Evolutionary conservation across 1,284 basidiomycete genomes (phyloP).

Genomic region (Austropuccinia psidii): DNA sequence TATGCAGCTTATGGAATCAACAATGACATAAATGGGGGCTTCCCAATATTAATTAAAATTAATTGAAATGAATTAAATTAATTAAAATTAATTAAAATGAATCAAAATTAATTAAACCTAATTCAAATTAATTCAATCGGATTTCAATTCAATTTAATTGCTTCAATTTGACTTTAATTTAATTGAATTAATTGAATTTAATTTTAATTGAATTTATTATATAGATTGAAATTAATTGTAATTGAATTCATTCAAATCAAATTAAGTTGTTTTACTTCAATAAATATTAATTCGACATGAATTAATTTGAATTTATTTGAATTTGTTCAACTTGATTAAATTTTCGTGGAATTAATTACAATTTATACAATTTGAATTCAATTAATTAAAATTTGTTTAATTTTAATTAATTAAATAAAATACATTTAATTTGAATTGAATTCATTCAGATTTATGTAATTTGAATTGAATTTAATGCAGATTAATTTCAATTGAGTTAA

Average conservation of each 20-base stretch:
- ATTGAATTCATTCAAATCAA: neutral
- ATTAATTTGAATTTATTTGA: neutral
- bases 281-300: neutral
- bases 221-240: neutral
- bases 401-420: neutral
- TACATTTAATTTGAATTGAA: neutral
- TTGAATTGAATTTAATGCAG: neutral
- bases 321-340: neutral
- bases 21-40: too few species aligned
- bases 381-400: neutral
- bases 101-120: too few species aligned
- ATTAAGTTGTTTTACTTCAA: neutral
- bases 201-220: neutral
- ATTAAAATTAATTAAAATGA: too few species aligned
- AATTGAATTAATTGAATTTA: neutral
- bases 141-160: too few species aligned
- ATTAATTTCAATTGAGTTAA: neutral
- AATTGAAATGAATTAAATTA: too few species aligned
- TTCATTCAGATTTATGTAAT: neutral
- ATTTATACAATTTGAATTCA: neutral
- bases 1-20: too few species aligned
- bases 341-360: neutral
- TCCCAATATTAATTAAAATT: too few species aligned
- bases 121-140: too few species aligned
- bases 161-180: neutral